phyloP scores from a whole-genome alignment of 129 eudicot species.

The Sambucus nigra region DNA sequence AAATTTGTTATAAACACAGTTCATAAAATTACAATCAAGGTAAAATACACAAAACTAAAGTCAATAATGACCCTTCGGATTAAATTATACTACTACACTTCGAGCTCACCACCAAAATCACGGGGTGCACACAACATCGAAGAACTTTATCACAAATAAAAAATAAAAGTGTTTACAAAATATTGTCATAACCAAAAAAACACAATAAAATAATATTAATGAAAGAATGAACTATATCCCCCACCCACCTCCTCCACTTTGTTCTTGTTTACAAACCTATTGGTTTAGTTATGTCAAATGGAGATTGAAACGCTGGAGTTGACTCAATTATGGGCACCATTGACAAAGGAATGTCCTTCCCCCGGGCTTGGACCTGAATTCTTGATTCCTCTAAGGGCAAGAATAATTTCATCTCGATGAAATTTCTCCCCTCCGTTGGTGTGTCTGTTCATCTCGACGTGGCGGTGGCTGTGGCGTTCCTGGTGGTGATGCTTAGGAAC shows the following conservation, averaged over 20 bases:
- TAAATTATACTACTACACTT: too few species aligned
- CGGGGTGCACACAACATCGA: too few species aligned
- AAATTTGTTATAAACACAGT: too few species aligned
- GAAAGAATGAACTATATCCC: not conserved
- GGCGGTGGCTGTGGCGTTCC: conserved; percentile 10
- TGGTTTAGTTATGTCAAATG: too few species aligned
- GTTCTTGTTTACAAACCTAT: not conserved
- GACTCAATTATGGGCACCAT: conserved; percentile 22
- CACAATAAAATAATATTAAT: too few species aligned
- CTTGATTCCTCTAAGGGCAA: conserved; percentile 35
- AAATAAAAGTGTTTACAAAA: too few species aligned
- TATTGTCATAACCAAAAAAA: too few species aligned
- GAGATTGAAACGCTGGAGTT: not conserved
- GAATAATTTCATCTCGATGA: conserved; percentile 17
- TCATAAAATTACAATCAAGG: too few species aligned
- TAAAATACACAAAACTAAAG: too few species aligned
- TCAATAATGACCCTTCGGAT: too few species aligned
- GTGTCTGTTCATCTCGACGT: not conserved
- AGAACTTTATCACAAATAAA: too few species aligned
- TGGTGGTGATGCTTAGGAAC: conserved; percentile 13
- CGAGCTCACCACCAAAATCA: too few species aligned
- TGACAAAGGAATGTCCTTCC: conserved; percentile 31
- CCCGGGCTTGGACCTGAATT: conserved; percentile 70
- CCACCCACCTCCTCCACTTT: not conserved
- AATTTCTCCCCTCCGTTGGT: not conserved